Base-by-base conservation (phyloP, 2,329 filamentous ascomycete species). In the Sporothrix brunneoviolacea region DNA sequence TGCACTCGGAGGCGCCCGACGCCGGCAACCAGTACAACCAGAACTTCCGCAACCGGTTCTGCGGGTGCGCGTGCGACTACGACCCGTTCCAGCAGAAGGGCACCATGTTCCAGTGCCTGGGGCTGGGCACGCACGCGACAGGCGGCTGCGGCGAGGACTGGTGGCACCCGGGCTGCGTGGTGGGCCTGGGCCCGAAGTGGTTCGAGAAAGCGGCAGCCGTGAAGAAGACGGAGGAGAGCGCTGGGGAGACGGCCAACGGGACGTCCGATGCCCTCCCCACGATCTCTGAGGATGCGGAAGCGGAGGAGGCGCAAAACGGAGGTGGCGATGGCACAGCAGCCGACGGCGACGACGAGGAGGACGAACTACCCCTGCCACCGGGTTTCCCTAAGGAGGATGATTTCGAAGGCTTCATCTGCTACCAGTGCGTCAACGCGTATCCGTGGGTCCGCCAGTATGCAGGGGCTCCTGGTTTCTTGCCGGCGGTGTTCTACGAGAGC, bases 81-180 rank as follows among this genome's bases (percentile, higher is more conserved):
- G 86, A 96, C 64, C 82, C 91, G 0, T 80, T 91, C 42, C 76
- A 87, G 63, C 90, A 98, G 65, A 94, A 91, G 60, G 91, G 91
- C 0, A 97, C 91, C 35, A 98, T 98, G 93, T 98, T 94, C 60
- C 93, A 98, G 66, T 98, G 93, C 63, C 67, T 97, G 3, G 91
- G 91, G 0, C 72, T 97, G 1, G 90, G 89, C 1, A 85, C 82
- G 0, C 75, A 79, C 12, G 86, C 91, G 58, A 83, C 84, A 1
- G 91, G 91, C 15, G 91, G 91, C 4, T 97, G 91, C 67, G 91
- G 91, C 12, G 91, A 97, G 69, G 91, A 97, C 63, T 97, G 91
- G 91, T 97, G 89, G 77, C 91, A 97, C 69, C 89, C 91, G 0
- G 90, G 93, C 55, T 97, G 91, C 63, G 71, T 97, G 8, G 81